Evolutionary conservation across 495 filamentous ascomycete species (phyloP).

Genomic region (Mycothermus thermophilus): DNA sequence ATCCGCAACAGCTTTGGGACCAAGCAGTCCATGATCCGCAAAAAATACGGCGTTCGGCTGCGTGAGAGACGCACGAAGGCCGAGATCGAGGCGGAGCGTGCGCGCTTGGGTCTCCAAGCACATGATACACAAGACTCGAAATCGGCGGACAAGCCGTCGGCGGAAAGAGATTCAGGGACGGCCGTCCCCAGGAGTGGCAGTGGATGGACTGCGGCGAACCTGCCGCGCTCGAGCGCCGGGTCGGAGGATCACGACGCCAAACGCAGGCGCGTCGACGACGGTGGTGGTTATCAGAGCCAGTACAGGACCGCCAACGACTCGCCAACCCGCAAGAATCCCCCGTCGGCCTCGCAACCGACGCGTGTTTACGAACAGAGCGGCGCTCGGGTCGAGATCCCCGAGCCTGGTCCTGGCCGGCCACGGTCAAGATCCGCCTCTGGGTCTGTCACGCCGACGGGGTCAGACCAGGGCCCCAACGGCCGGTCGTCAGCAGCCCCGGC

Average conservation of each 20-base stretch:
- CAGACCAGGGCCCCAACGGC: neutral
- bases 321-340: slow-evolving; percentile 15
- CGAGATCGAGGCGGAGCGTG: slow-evolving; percentile 28
- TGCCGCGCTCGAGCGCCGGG: slow-evolving; percentile 6
- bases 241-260: slow-evolving; percentile 20
- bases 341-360: slow-evolving; percentile 5
- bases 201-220: slow-evolving; percentile 21
- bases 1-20: slow-evolving; percentile 34
- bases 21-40: slow-evolving; percentile 35
- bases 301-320: slow-evolving; percentile 9
- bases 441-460: neutral
- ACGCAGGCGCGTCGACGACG: slow-evolving; percentile 14
- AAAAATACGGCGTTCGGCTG: slow-evolving; percentile 36
- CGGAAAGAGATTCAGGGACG: too few species aligned
- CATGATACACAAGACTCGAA: slow-evolving; percentile 7
- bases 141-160: neutral
- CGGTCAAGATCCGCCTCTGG: neutral
- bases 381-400: slow-evolving; percentile 9
- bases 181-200: slow-evolving; percentile 4
- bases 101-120: slow-evolving; percentile 23
- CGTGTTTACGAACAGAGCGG: slow-evolving; percentile 3
- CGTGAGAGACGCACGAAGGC: slow-evolving; percentile 30
- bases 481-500: neutral
- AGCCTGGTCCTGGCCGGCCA: neutral
- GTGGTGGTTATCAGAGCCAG: slow-evolving; percentile 10